Percentiles rank a stretch among this genome's conserved stretches.
These are phyloP conservation scores for Colletotrichum filicis DNA, from an alignment of 2,329 filamentous ascomycete species.

Conservation along the genomic window DNA sequence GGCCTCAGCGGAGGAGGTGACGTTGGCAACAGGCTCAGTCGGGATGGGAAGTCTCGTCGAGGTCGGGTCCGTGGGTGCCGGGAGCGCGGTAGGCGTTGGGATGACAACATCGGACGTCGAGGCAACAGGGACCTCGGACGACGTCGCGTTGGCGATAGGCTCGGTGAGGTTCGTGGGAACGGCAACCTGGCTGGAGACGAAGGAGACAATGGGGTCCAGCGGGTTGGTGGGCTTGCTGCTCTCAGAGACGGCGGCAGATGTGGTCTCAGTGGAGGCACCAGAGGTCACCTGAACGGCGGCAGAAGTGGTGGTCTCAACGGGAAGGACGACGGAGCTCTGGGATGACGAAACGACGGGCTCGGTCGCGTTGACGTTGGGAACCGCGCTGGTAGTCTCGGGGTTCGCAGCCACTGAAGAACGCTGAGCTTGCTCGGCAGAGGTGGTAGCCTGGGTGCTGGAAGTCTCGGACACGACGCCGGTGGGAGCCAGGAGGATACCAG, in stretches of 20 bases:
- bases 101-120: conserved; percentile 21
- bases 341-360: conserved; percentile 18
- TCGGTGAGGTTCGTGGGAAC: conserved; percentile 26
- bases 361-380: conserved; percentile 28
- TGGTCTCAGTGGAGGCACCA: not conserved
- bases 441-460: conserved; percentile 6
- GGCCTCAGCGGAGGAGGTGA: conserved; percentile 14
- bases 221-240: conserved; percentile 20
- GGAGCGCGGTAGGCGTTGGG: conserved; percentile 24
- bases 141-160: conserved; percentile 23
- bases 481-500: conserved; percentile 44
- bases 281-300: not conserved
- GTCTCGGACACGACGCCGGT: conserved; percentile 44
- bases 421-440: not conserved
- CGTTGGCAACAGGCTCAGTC: conserved; percentile 21
- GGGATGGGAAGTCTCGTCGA: not conserved
- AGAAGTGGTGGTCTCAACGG: conserved; percentile 5
- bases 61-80: conserved; percentile 31
- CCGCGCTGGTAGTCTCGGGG: not conserved
- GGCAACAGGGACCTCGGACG: conserved; percentile 3
- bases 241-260: conserved; percentile 9
- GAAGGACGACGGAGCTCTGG: conserved; percentile 13
- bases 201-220: conserved; percentile 30
- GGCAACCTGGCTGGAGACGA: conserved; percentile 24
- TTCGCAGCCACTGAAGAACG: not conserved